Conservation (phyloP, 225 moss, liverwort and hornwort genomes). For the Physcomitrellopsis africana region DNA sequence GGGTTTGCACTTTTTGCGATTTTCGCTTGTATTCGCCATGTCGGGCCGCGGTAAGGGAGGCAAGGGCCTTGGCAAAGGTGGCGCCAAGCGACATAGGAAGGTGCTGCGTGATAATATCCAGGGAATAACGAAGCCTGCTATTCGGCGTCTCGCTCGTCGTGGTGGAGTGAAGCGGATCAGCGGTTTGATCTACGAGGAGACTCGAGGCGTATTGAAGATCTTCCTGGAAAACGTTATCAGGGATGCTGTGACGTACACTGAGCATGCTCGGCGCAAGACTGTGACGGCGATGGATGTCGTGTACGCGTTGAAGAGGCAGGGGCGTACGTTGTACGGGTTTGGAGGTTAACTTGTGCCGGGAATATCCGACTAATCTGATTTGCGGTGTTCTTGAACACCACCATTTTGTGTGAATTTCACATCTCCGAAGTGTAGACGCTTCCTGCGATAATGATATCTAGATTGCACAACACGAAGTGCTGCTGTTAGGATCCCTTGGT, state of each 20-base stretch:
- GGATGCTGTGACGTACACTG: slow-evolving; percentile 37
- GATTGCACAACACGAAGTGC: too few relatives aligned
- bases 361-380: too few relatives aligned
- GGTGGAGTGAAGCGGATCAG: slow-evolving; percentile 42
- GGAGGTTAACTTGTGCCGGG: slow-evolving; percentile 4
- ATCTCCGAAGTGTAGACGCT: too few relatives aligned
- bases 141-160: slow-evolving; percentile 38
- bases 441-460: too few relatives aligned
- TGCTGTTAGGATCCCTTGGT: too few relatives aligned
- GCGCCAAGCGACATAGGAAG: slow-evolving; percentile 42
- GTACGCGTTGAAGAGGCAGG: slow-evolving; percentile 37
- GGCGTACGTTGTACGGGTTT: slow-evolving; percentile 29
- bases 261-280: slow-evolving; percentile 40
- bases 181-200: slow-evolving; percentile 39
- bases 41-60: slow-evolving; percentile 39
- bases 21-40: background rate
- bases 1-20: background rate
- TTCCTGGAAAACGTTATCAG: slow-evolving; percentile 38
- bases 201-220: slow-evolving; percentile 40
- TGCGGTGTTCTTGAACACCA: slow-evolving; percentile 24
- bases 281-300: slow-evolving; percentile 42
- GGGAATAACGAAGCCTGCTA: slow-evolving; percentile 40
- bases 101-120: slow-evolving; percentile 40
- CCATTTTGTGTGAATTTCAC: background rate
- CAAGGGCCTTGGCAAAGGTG: slow-evolving; percentile 40